A percentile compares a stretch with the other conserved stretches of the same genome.
Evolutionary conservation across 345 rosid species (phyloP).

Genomic region (Citrus medica): DNA sequence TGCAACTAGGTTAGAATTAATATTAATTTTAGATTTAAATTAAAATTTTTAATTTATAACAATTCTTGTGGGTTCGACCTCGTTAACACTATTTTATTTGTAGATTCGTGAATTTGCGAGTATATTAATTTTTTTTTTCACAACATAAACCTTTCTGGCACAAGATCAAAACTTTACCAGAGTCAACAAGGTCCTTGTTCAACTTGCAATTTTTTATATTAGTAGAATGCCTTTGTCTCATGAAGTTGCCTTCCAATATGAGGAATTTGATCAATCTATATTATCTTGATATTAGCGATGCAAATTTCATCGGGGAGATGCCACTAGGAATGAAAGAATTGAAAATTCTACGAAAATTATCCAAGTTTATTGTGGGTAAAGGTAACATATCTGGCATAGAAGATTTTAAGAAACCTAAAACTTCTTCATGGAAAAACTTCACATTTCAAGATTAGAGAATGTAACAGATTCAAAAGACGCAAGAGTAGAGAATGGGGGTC

Average conservation of each 20-base stretch:
- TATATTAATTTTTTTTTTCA: too few relatives aligned
- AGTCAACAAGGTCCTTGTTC: not conserved
- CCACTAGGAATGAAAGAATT: not conserved
- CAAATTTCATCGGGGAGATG: not conserved
- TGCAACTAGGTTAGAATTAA: too few relatives aligned
- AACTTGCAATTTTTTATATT: not conserved
- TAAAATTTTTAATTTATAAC: too few relatives aligned
- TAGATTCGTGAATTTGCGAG: accelerated
- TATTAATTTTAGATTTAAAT: too few relatives aligned
- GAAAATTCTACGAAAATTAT: not conserved
- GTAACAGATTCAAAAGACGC: not conserved
- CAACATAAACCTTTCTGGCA: not conserved
- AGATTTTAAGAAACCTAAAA: not conserved
- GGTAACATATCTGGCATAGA: not conserved
- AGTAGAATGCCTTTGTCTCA: not conserved
- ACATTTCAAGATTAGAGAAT: not conserved
- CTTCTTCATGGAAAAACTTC: not conserved
- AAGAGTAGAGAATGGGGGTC: not conserved
- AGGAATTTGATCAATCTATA: not conserved
- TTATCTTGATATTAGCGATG: constrained; percentile 1
- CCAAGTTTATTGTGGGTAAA: constrained; percentile 5
- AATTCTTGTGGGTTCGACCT: too few relatives aligned
- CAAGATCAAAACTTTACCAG: not conserved
- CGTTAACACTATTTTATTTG: too few relatives aligned
- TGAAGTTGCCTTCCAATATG: not conserved